phyloP scores from a whole-genome alignment of 371 early-diverging fungal genomes.

The Umbelopsis sp. region DNA sequence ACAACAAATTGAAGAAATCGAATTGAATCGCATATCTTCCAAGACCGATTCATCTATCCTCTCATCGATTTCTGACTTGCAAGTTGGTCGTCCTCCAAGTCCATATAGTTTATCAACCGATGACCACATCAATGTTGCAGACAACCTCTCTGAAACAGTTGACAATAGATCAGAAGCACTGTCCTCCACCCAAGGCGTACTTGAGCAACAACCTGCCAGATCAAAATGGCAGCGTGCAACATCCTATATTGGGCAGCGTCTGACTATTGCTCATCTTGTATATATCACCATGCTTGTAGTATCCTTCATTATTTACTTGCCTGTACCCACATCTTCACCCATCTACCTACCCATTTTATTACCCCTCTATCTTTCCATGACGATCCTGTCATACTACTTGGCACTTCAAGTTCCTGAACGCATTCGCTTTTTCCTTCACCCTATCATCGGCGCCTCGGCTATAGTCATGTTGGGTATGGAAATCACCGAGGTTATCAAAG shows the following conservation, averaged over 20 bases:
- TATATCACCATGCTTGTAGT: constrained; percentile 25
- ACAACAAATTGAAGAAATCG: background rate
- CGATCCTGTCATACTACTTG: constrained; percentile 22
- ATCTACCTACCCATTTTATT: constrained; percentile 31
- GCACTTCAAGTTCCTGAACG: constrained; percentile 24
- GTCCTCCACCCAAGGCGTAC: constrained; percentile 22
- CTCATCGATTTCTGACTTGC: too few species aligned
- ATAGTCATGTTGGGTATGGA: constrained; percentile 29
- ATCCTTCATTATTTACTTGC: constrained; percentile 31
- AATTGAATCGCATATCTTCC: background rate
- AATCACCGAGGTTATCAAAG: constrained; percentile 32
- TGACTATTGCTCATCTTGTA: constrained; percentile 27
- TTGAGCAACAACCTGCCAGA: background rate
- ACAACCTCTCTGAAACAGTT: background rate
- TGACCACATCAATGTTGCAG: too few species aligned
- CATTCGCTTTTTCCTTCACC: constrained; percentile 27
- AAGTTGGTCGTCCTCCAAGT: too few species aligned
- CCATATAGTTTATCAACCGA: too few species aligned
- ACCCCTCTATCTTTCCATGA: constrained; percentile 30
- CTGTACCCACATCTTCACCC: constrained; percentile 26
- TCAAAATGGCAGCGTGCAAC: background rate
- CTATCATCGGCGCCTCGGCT: constrained; percentile 31
- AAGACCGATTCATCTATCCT: background rate
- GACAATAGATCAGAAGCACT: constrained; percentile 17
- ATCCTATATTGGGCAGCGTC: constrained; percentile 23